Conservation (phyloP, 2,329 filamentous ascomycete genomes). For the Emergomyces orientalis region DNA sequence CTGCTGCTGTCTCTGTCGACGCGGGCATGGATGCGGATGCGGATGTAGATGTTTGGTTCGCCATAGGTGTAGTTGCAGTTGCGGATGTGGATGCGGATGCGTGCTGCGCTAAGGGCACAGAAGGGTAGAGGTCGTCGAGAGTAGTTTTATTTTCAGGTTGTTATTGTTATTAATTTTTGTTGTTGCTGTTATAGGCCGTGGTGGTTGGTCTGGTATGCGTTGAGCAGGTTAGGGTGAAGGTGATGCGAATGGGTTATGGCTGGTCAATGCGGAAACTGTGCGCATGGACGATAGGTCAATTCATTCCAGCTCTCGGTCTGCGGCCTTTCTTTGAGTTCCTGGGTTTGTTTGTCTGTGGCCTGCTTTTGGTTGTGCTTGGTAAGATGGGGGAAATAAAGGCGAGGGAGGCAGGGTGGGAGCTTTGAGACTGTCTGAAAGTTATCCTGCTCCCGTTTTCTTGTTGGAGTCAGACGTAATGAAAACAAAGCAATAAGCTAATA, state of each 20-base stretch:
- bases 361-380: neutral
- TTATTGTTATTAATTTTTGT: neutral
- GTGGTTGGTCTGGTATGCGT: neutral
- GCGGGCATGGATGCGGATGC: conserved; percentile 9
- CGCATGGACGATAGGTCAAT: neutral
- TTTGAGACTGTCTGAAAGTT: neutral
- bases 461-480: neutral
- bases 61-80: neutral
- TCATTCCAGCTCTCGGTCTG: neutral
- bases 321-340: neutral
- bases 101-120: neutral
- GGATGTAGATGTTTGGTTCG: neutral
- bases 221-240: neutral
- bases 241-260: neutral
- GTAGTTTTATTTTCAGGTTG: neutral
- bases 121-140: neutral
- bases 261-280: neutral
- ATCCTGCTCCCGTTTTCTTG: neutral
- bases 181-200: neutral
- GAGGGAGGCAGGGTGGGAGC: neutral
- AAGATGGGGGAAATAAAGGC: neutral
- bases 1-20: conserved; percentile 23
- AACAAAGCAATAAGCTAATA: neutral
- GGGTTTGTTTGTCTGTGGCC: neutral
- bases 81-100: neutral